Conservation (phyloP, 73 alveolate genomes). For the Tetrahymena malaccensis region DNA sequence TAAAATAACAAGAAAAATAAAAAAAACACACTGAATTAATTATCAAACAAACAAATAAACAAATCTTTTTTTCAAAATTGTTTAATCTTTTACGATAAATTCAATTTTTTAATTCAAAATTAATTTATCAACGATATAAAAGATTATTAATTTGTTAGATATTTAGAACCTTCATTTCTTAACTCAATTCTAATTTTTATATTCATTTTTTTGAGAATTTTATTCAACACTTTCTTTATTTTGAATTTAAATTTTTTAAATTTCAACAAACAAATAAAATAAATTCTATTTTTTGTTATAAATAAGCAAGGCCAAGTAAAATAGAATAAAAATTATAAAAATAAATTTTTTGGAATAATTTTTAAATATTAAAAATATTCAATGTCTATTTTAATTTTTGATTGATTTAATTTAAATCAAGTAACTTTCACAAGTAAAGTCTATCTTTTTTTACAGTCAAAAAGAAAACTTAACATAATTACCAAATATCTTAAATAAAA, state of each 20-base stretch:
- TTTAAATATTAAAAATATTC: no score
- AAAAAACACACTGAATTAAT: not conserved
- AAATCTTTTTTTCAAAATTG: not conserved
- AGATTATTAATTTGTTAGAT: not conserved
- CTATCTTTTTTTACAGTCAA: not conserved
- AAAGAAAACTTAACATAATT: no score
- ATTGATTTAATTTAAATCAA: not conserved
- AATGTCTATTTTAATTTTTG: not conserved
- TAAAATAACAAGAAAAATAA: not conserved
- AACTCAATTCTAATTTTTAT: not conserved
- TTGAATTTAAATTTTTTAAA: not conserved
- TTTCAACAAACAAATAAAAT: not conserved
- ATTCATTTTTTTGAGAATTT: not conserved
- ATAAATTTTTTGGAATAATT: no score
- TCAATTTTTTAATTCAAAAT: not conserved
- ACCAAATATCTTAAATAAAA: no score
- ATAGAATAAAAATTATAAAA: no score
- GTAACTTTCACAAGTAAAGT: not conserved
- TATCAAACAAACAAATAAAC: not conserved
- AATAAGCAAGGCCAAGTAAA: no score
- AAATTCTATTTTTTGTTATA: no score
- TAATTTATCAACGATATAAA: not conserved
- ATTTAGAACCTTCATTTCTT: not conserved
- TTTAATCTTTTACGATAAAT: not conserved
- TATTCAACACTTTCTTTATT: not conserved